Percentiles rank a stretch among this genome's conserved stretches.
These are phyloP conservation scores for Neonectria magnoliae DNA, from an alignment of 2,329 filamentous ascomycete genomes.

Conservation along the genomic window DNA sequence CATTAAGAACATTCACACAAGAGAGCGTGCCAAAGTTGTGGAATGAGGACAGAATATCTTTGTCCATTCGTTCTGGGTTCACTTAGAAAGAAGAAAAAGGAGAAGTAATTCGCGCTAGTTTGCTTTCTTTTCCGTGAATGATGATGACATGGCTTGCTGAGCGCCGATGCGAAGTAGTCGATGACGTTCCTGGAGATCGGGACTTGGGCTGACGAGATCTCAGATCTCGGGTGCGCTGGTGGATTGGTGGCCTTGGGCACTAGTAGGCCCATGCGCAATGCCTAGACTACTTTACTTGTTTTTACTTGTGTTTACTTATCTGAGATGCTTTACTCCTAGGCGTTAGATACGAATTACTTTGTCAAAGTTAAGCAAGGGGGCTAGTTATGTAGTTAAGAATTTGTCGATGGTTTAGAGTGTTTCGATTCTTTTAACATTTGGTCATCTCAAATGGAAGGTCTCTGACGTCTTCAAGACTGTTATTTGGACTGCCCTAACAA, in stretches of 20 bases:
- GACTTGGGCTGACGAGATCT: slow-evolving; percentile 34
- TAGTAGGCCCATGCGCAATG: not conserved
- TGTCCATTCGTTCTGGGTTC: too few species aligned
- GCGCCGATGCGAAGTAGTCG: slow-evolving; percentile 46
- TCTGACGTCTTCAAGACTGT: too few species aligned
- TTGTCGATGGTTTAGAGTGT: not conserved
- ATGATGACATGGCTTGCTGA: slow-evolving; percentile 40
- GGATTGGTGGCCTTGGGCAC: slow-evolving; percentile 9
- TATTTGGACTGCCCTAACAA: too few species aligned
- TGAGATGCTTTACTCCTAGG: not conserved
- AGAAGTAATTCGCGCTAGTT: slow-evolving; percentile 2
- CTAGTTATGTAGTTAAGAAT: not conserved
- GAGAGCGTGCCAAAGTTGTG: not conserved
- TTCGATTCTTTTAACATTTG: too few species aligned
- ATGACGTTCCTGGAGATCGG: slow-evolving; percentile 47
- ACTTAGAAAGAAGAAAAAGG: not conserved
- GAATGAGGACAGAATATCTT: not conserved
- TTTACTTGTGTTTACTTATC: too few species aligned
- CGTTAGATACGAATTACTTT: not conserved
- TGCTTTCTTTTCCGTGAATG: slow-evolving; percentile 24
- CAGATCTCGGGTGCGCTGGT: slow-evolving; percentile 21
- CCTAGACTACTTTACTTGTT: not conserved
- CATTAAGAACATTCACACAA: not conserved
- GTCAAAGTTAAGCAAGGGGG: too few species aligned
- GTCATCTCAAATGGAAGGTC: too few species aligned